A percentile compares a stretch with the other conserved stretches of the same genome.
Conservation (phyloP, 495 filamentous ascomycete species). For the Achaetomiella virescens region DNA sequence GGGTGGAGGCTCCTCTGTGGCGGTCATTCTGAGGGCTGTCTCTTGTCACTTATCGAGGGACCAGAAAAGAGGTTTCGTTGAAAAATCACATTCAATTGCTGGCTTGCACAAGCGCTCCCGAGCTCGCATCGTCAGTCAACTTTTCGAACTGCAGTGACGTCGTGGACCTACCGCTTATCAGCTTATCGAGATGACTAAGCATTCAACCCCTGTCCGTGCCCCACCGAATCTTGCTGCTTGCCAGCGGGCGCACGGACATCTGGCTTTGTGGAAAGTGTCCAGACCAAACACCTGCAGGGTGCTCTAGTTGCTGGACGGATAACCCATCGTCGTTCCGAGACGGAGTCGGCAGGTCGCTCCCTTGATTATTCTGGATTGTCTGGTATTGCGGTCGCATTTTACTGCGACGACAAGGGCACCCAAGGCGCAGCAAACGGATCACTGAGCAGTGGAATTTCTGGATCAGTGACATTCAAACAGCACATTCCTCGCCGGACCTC, state of each 20-base stretch:
- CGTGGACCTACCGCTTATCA: not conserved
- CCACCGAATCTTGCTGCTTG: not conserved
- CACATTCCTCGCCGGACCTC: too few relatives aligned
- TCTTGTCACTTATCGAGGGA: not conserved
- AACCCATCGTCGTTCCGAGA: too few relatives aligned
- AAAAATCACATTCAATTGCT: not conserved
- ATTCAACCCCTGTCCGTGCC: not conserved
- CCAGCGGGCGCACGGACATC: not conserved
- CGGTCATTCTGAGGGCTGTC: slow-evolving; percentile 29
- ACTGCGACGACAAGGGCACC: too few relatives aligned
- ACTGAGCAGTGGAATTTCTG: too few relatives aligned
- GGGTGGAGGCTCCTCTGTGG: slow-evolving; percentile 32
- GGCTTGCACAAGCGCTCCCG: not conserved
- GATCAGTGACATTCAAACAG: too few relatives aligned
- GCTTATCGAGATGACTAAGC: slow-evolving; percentile 11
- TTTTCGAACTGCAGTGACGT: slow-evolving; percentile 6
- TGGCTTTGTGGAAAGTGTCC: not conserved
- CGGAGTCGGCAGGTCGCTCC: too few relatives aligned
- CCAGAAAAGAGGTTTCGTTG: not conserved
- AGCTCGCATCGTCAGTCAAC: not conserved
- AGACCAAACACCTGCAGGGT: not conserved
- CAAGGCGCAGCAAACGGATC: too few relatives aligned
- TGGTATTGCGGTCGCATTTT: too few relatives aligned
- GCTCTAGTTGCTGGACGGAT: not conserved
- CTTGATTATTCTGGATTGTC: too few relatives aligned